These are phyloP conservation scores for Dioszegia aurantiaca DNA, from an alignment of 768 basidiomycete species.

Conservation along the genomic window DNA sequence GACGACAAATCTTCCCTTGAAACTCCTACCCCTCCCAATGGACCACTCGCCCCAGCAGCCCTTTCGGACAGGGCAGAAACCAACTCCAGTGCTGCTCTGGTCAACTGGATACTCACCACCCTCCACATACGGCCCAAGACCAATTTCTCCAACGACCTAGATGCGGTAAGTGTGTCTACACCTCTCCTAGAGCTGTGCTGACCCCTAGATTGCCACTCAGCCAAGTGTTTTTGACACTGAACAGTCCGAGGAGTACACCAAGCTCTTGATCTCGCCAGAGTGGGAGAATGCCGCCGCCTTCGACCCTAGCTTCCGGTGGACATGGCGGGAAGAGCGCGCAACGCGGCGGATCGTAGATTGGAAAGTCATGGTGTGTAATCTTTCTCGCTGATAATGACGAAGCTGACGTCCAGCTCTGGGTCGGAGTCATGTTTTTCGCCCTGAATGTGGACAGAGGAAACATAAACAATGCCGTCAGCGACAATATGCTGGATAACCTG, in stretches of 20 bases:
- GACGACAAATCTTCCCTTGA: constrained; percentile 6
- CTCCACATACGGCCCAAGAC: constrained; percentile 2
- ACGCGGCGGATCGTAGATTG: constrained; percentile 60
- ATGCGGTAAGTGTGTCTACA: constrained; percentile 16
- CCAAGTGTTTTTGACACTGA: constrained; percentile 39
- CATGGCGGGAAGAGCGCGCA: constrained; percentile 66
- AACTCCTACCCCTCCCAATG: constrained; percentile 1
- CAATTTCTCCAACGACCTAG: not conserved
- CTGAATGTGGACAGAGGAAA: constrained; percentile 56
- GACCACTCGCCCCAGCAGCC: not conserved
- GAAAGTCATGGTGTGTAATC: constrained; percentile 57
- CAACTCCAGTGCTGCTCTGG: not conserved
- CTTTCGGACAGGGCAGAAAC: not conserved
- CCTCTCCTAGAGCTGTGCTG: not conserved
- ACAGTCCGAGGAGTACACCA: constrained; percentile 31
- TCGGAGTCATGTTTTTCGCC: constrained; percentile 62
- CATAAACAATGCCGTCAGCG: constrained; percentile 66
- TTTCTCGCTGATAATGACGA: not conserved
- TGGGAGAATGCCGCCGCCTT: constrained; percentile 57
- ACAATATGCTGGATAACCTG: constrained; percentile 66
- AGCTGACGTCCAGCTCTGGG: constrained; percentile 26
- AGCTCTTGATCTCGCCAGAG: constrained; percentile 6
- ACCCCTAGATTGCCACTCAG: constrained; percentile 41
- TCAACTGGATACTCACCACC: not conserved
- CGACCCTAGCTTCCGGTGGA: constrained; percentile 67